Evolutionary conservation across 2,329 filamentous ascomycete species (phyloP).

Genomic region (Penicillium sp.): DNA sequence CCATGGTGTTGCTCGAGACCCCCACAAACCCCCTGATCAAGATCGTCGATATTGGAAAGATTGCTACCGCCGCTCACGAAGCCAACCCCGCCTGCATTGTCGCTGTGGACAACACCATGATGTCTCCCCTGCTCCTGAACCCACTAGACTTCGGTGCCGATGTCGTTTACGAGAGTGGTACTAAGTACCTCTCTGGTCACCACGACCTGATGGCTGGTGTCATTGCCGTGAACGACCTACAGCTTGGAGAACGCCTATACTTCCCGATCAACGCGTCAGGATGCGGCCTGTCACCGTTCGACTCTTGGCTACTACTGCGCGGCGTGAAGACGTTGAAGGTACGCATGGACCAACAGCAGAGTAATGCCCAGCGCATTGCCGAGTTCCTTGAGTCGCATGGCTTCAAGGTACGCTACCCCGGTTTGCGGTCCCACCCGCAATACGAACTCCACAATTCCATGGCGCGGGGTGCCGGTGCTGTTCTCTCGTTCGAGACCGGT

Average conservation of each 20-base stretch:
- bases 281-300: slow-evolving; percentile 89
- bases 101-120: slow-evolving; percentile 97
- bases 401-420: slow-evolving; percentile 93
- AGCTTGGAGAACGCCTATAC: slow-evolving; percentile 83
- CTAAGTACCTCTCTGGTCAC: slow-evolving; percentile 95
- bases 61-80: slow-evolving; percentile 73
- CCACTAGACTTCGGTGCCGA: slow-evolving; percentile 92
- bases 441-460: slow-evolving; percentile 96
- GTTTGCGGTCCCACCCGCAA: slow-evolving; percentile 90
- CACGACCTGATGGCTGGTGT: slow-evolving; percentile 99
- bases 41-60: slow-evolving; percentile 84
- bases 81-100: slow-evolving; percentile 77
- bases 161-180: slow-evolving; percentile 95
- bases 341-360: slow-evolving; percentile 97
- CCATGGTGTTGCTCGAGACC: slow-evolving; percentile 94
- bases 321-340: slow-evolving; percentile 96
- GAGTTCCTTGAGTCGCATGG: slow-evolving; percentile 87
- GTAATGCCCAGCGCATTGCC: slow-evolving; percentile 86
- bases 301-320: slow-evolving; percentile 91
- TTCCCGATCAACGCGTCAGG: slow-evolving; percentile 97
- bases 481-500: slow-evolving; percentile 94
- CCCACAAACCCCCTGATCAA: slow-evolving; percentile 98
- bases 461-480: slow-evolving; percentile 88
- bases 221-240: slow-evolving; percentile 80
- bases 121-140: slow-evolving; percentile 90